A percentile compares a stretch with the other conserved stretches of the same genome.
Evolutionary conservation across 2,329 filamentous ascomycete genomes (phyloP).

Genomic region (Fusarium anguioides): DNA sequence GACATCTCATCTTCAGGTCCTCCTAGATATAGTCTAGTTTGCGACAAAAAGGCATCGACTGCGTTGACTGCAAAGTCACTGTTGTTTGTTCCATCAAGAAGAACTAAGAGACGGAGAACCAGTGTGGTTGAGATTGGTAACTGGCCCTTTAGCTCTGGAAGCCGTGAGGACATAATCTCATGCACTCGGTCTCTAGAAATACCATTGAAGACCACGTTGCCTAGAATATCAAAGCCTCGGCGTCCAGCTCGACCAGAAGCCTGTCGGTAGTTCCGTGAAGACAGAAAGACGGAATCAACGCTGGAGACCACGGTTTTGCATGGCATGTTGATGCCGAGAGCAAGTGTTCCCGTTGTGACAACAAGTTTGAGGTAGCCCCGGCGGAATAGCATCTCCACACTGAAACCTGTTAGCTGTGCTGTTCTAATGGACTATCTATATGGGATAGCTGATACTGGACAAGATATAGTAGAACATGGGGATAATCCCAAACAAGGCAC

Average conservation of each 20-base stretch:
- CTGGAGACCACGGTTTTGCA: constrained; percentile 84
- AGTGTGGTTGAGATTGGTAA: constrained; percentile 82
- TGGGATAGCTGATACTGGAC: neutral
- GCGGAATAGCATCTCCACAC: constrained; percentile 79
- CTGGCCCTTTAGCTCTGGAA: constrained; percentile 80
- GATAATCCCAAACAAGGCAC: constrained; percentile 29
- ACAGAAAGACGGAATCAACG: constrained; percentile 78
- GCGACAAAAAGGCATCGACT: constrained; percentile 74
- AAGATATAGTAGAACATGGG: neutral
- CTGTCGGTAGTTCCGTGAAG: constrained; percentile 80
- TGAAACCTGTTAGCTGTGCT: constrained; percentile 36
- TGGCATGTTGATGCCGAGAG: constrained; percentile 85
- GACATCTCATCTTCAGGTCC: constrained; percentile 74
- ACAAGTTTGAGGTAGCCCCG: constrained; percentile 77
- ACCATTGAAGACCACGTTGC: constrained; percentile 82
- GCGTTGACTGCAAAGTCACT: constrained; percentile 70
- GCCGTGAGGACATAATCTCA: constrained; percentile 76
- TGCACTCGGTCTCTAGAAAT: constrained; percentile 70
- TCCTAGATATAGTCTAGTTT: constrained; percentile 76
- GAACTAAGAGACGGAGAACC: constrained; percentile 73
- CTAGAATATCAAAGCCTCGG: constrained; percentile 82
- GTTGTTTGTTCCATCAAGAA: constrained; percentile 73
- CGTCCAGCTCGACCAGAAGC: constrained; percentile 81
- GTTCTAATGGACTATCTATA: neutral
- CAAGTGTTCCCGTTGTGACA: constrained; percentile 79